Evolutionary conservation across 1,139 yeast genomes (phyloP), one percentile per base, ranked within the genome.

Genomic region (Yamadazyma songkhlaensis): DNA sequence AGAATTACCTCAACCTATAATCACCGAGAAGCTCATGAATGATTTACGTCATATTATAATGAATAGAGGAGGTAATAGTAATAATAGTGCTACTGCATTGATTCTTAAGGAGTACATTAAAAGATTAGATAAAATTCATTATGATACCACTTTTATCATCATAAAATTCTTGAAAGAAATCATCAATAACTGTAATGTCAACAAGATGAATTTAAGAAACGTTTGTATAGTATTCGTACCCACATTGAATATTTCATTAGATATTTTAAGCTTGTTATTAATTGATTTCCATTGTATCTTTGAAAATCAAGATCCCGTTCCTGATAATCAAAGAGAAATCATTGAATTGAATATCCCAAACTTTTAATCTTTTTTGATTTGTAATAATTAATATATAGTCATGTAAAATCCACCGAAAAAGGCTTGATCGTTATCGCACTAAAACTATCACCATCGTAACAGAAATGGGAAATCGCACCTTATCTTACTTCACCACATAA

Each of bases 221-320:
- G 64, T 87, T 36, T 82, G 92, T 51, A 87, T 87, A 55, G 95
- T 88, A 13, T 85, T 87, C 59, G 86, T 90, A 4, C 95, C 95
- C 3, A 86, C 96, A 1, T 67, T 87, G 46, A 83, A 83, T 47
- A 69, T 87, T 29, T 80, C 95, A 0, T 68, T 81, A 13, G 82
- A 79, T 37, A 74, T 85, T 5, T 67, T 87, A 43, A 73, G 74
- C 34, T 71, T 79, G 12, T 74, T 84, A 41, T 69, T 87, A 49
- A 74, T 74, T 34, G 88, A 86, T 54, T 84, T 77, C 54, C 72
- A 65, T 21, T 75, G 79, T 47, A 73, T 86, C 7, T 86, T 85
- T 52, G 81, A 78, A 41, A 68, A 69, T 24, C 75, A 71, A 1
- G 59, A 57, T 2, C 79, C 82, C 37, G 50, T 63, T 9, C 57